Evolutionary conservation across 2,329 filamentous ascomycete genomes (phyloP).

Genomic region (Colletotrichum sp.): DNA sequence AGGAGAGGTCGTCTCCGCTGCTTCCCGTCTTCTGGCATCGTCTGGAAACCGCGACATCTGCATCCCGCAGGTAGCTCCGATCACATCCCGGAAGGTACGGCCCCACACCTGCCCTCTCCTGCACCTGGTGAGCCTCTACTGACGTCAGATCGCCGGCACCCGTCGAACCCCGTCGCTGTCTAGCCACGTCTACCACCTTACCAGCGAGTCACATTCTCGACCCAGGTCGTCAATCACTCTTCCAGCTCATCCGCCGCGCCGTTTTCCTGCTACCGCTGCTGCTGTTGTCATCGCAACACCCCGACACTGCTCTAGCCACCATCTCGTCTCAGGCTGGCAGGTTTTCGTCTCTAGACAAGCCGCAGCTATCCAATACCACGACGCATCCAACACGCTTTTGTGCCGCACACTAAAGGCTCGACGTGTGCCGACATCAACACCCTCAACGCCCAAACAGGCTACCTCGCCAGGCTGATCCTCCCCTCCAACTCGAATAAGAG

Average conservation of each 20-base stretch:
- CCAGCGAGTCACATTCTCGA: neutral
- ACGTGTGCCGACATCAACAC: neutral
- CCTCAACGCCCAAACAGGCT: neutral
- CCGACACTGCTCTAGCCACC: neutral
- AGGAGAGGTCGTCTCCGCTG: neutral
- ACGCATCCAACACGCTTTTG: neutral
- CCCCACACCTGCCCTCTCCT: neutral
- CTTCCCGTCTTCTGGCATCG: conserved; percentile 11
- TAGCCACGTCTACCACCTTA: neutral
- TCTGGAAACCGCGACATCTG: conserved; percentile 8
- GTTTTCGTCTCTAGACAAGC: neutral
- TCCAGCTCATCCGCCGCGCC: neutral
- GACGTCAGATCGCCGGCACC: conserved; percentile 7
- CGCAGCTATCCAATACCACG: neutral
- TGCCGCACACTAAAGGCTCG: neutral
- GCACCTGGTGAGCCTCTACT: neutral
- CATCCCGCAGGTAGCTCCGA: neutral
- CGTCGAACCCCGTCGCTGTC: too few relatives aligned
- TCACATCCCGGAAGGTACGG: conserved; percentile 1
- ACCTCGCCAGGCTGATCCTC: neutral
- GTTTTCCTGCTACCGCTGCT: neutral
- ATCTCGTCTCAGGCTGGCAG: neutral
- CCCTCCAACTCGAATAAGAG: neutral
- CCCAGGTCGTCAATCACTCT: neutral
- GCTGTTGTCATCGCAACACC: neutral